Percentiles rank a stretch among this genome's conserved stretches.
phyloP scores from a whole-genome alignment of 495 filamentous ascomycete genomes.

The Penicillium cosmopolitanum region DNA sequence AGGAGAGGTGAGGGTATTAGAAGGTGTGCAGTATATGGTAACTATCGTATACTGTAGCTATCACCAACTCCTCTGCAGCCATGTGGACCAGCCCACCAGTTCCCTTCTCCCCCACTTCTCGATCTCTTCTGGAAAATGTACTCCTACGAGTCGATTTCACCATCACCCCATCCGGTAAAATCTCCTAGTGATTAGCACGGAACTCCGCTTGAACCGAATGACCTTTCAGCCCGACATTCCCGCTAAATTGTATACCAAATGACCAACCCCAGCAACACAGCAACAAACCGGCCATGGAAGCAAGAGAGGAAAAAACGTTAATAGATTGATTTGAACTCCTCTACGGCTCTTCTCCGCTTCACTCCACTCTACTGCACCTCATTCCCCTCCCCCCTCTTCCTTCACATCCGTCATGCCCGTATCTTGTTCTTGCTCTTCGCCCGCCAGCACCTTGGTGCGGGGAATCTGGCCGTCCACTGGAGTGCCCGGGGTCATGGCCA shows the following conservation, averaged over 20 bases:
- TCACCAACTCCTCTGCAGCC: too few species aligned
- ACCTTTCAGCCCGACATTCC: background rate
- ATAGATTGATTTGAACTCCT: slow-evolving; percentile 9
- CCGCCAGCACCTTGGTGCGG: slow-evolving; percentile 76
- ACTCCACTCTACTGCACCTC: slow-evolving; percentile 15
- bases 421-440: slow-evolving; percentile 51
- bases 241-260: too few species aligned
- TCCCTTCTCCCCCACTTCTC: background rate
- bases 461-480: slow-evolving; percentile 46
- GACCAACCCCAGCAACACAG: too few species aligned
- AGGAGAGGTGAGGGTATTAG: too few species aligned
- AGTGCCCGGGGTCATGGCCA: slow-evolving; percentile 79
- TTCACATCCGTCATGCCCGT: slow-evolving; percentile 46
- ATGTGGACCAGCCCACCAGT: too few species aligned
- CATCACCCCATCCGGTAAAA: background rate
- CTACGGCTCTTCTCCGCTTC: background rate
- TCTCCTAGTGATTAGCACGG: background rate
- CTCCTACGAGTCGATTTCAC: background rate
- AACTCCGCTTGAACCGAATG: background rate
- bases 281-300: background rate
- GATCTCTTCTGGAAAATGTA: background rate
- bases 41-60: too few species aligned
- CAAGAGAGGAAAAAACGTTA: slow-evolving; percentile 6
- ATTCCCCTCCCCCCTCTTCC: slow-evolving; percentile 31
- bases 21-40: too few species aligned